phyloP scores from a whole-genome alignment of 78 protist genomes.

The Dictyostelium discoideum region DNA sequence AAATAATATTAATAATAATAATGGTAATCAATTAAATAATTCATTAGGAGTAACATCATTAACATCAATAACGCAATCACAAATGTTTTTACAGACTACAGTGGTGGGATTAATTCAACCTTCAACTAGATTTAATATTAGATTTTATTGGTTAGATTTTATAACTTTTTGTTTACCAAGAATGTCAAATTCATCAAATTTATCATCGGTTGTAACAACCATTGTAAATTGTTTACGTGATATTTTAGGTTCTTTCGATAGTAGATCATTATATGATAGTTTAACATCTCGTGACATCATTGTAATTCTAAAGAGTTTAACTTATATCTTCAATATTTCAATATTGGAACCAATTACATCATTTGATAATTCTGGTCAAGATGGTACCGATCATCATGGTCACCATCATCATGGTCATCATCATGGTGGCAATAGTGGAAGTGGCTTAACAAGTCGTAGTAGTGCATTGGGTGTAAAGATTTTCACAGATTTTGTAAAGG shows the following conservation, averaged over 20 bases:
- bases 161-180: constrained; percentile 72
- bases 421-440: neutral
- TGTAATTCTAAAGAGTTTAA: constrained; percentile 51
- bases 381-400: neutral
- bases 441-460: neutral
- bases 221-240: constrained; percentile 80
- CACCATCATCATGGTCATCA: neutral
- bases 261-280: constrained; percentile 62
- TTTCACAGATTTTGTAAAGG: constrained; percentile 77
- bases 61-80: constrained; percentile 59
- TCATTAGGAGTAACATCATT: constrained; percentile 9
- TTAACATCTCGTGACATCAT: constrained; percentile 67
- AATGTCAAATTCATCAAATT: constrained; percentile 44
- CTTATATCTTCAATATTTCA: constrained; percentile 59
- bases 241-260: constrained; percentile 32
- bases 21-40: neutral
- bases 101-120: constrained; percentile 78
- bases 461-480: constrained; percentile 32
- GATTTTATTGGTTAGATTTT: constrained; percentile 82
- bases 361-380: constrained; percentile 25
- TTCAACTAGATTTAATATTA: constrained; percentile 55
- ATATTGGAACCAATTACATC: constrained; percentile 62
- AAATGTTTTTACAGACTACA: constrained; percentile 76
- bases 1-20: neutral
- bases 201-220: constrained; percentile 25